These are phyloP conservation scores for Artemisia argyi DNA, from an alignment of 129 eudicot genomes.

Conservation along the genomic window DNA sequence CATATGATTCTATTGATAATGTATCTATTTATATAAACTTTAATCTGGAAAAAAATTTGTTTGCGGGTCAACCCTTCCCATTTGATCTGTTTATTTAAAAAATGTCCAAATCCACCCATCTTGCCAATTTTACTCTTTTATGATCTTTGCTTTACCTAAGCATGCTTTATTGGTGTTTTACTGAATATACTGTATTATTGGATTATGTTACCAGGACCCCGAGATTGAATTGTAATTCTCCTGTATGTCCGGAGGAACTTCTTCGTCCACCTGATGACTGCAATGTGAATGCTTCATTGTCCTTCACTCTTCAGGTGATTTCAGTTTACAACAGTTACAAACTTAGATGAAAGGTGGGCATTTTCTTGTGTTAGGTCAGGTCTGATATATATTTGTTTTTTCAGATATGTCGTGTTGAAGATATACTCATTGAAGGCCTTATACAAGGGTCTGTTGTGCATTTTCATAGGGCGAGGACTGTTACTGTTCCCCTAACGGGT, in stretches of 20 bases:
- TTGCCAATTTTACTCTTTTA: constrained; percentile 1
- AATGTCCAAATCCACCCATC: not conserved
- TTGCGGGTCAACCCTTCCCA: not conserved
- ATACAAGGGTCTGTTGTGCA: constrained; percentile 91
- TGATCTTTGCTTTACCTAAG: not conserved
- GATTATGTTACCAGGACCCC: constrained; percentile 59
- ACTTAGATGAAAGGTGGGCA: not conserved
- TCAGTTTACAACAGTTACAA: not conserved
- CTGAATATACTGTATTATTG: constrained; percentile 1
- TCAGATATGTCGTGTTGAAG: constrained; percentile 98
- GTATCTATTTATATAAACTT: not conserved
- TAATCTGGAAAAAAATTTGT: not conserved
- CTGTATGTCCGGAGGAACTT: constrained; percentile 75
- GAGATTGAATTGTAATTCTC: constrained; percentile 67
- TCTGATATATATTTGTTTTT: constrained; percentile 12
- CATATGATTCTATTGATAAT: not conserved
- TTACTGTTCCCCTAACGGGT: constrained; percentile 65
- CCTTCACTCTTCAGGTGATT: constrained; percentile 91
- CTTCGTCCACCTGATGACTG: constrained; percentile 98
- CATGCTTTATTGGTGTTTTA: constrained; percentile 12
- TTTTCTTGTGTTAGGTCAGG: not conserved
- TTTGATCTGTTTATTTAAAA: not conserved
- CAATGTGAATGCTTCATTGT: constrained; percentile 83
- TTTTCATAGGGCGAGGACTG: constrained; percentile 85
- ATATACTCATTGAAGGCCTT: constrained; percentile 83